Base-by-base conservation (phyloP, 208 protist species). In the Kentomonas sorsogonicus region DNA sequence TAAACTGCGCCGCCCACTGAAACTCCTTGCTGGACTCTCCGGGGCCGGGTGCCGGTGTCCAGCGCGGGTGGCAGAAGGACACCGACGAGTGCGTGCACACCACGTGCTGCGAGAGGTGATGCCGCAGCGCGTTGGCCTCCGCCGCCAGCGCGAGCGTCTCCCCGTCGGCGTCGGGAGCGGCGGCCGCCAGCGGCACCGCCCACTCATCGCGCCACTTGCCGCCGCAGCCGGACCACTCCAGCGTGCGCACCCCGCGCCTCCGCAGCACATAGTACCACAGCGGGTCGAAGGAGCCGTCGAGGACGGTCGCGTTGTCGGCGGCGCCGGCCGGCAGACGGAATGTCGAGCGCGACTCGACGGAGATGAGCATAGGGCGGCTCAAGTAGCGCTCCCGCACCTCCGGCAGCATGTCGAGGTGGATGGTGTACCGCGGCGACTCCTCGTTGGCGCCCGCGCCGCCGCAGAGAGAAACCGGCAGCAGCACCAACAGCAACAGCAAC, bases 191-290 rank as follows among this genome's bases (percentile, higher is more conserved):
- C 16, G 70, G 41, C 16, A 64, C 39, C 9, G 69, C 65, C 82
- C 85, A 92, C 50, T 86, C 80, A 0, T 75, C 69, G 7, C 81
- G 74, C 82, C 85, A 92, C 61, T 75, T 64, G 16, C 85, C 85
- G 13, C 80, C 79, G 54, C 85, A 92, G 15, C 81, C 81, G n/a
- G 73, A 77, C 82, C 80, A 92, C 50, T 86, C 77, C 15, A 92
- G 25, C 43, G 62, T 51, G 16, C 77, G 51, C 27, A 92, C 84
- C 1, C 66, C 72, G 2, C 77, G 72, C 1, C 76, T 68, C 7
- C 66, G 66, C 62, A 88, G 54, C 15, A 82, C 59, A 39, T 81
- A 79, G 47, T 84, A 86, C 85, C 85, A 92, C 36, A 89, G 66
- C 0, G 82, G 72, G 45, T 92, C 79, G 44, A 92, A 72, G 44